Base-by-base conservation (phyloP, 2,329 filamentous ascomycete species). In the Cercospora nicotianae region DNA sequence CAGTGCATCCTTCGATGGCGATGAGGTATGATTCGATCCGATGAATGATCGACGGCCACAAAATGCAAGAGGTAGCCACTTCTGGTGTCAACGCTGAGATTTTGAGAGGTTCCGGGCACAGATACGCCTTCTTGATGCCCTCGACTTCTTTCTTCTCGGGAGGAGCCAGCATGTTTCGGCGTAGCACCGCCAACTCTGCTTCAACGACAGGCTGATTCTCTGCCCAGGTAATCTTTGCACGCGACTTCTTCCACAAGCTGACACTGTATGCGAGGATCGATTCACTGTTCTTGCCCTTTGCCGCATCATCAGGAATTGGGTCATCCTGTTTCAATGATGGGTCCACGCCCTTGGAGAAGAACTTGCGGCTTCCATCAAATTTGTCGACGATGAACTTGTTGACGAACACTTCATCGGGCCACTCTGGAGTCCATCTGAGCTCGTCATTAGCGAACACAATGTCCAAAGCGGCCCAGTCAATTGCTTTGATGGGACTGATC, bases 141-240 rank as follows among this genome's bases (percentile, higher is more conserved):
- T 84, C 79, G 2, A 82, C 80, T 31, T 87, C 83, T 7, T 85
- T 83, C 23, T 86, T 84, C 3, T 85, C 79, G 30, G 83, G 86
- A 71, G 90, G 87, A 66, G 94, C 92, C 1, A 98, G 84, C 36
- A 95, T 85, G 77, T 98, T 97, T 31, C 93, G 88, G n/a, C 93
- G 89, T 36, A 93, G 84, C 1, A 90, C 83, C 28, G 96, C 85
- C 58, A 90, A 82, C 70, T 94, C 87, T 0, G 90, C 93, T 73
- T 90, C 85, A 5, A 96, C 80, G 0, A 99, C 95, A 1, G 93
- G 91, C 73, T 98, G 92, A n/a, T 90, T 81, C 42, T 87, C 83
- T 36, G 87, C 83, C 81, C 90, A 91, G 0, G 75, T 81, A 16
- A 76, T 75, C 13, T 81, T 82, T 18, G 80, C 71, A 64, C 87